Conservation (phyloP, 306 rosid genomes). For the Rosa chinensis region DNA sequence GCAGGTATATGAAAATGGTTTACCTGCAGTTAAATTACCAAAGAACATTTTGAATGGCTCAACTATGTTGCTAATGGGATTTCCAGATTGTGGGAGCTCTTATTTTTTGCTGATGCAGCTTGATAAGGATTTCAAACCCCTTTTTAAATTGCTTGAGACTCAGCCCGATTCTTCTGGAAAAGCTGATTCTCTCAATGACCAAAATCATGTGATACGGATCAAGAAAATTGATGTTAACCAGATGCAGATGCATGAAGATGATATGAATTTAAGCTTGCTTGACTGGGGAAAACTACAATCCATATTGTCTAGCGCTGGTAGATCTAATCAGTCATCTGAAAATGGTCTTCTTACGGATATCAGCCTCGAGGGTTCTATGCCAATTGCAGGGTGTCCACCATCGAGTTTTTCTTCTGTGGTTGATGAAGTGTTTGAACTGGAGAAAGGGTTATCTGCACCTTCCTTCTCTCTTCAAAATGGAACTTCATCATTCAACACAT, state of each 20-base stretch:
- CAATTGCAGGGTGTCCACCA: slow-evolving; percentile 58
- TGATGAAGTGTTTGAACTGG: slow-evolving; percentile 91
- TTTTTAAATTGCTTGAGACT: slow-evolving; percentile 85
- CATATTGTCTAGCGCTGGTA: slow-evolving; percentile 45
- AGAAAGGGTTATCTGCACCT: slow-evolving; percentile 64
- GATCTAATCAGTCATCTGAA: slow-evolving; percentile 55
- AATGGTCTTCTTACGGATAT: slow-evolving; percentile 54
- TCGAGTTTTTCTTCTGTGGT: slow-evolving; percentile 89
- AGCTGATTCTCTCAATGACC: slow-evolving; percentile 54
- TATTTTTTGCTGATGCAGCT: slow-evolving; percentile 85
- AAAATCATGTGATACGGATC: slow-evolving; percentile 56
- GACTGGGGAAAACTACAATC: slow-evolving; percentile 69
- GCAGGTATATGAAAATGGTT: slow-evolving; percentile 85
- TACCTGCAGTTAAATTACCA: slow-evolving; percentile 73
- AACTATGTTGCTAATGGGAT: slow-evolving; percentile 77
- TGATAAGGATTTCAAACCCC: slow-evolving; percentile 89
- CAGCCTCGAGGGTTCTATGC: slow-evolving; percentile 54
- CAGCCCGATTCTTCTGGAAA: slow-evolving; percentile 61
- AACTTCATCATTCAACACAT: slow-evolving; percentile 51
- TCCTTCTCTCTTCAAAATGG: slow-evolving; percentile 48
- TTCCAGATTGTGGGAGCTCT: slow-evolving; percentile 90
- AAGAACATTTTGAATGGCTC: slow-evolving; percentile 70
- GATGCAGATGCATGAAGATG: slow-evolving; percentile 90
- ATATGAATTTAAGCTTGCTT: slow-evolving; percentile 74
- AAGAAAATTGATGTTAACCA: slow-evolving; percentile 79